These are phyloP conservation scores for Raphanus sativus DNA, from an alignment of 345 rosid genomes.

Conservation along the genomic window DNA sequence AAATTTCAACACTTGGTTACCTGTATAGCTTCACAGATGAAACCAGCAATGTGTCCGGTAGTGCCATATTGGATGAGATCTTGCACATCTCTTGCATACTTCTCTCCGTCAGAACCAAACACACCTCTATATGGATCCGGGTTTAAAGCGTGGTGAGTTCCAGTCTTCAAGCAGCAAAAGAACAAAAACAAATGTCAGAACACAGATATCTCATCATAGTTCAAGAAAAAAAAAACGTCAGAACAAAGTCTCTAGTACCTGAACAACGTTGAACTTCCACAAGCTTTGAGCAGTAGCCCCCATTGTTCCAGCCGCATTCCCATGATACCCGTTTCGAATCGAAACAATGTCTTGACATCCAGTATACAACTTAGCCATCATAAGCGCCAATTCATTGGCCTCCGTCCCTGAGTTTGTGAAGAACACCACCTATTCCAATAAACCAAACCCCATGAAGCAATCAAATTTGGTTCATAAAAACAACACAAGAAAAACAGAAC, in stretches of 20 bases:
- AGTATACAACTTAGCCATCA: conserved; percentile 88
- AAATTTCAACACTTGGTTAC: conserved; percentile 33
- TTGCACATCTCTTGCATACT: conserved; percentile 81
- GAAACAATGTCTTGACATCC: conserved; percentile 84
- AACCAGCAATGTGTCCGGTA: conserved; percentile 81
- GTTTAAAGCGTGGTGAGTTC: conserved; percentile 89
- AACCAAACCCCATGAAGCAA: conserved; percentile 6
- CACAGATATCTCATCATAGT: neutral
- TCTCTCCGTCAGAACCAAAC: conserved; percentile 90
- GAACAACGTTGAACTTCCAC: conserved; percentile 88
- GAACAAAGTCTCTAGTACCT: conserved; percentile 45
- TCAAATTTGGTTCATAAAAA: neutral
- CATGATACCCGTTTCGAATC: conserved; percentile 86
- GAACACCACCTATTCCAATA: conserved; percentile 63
- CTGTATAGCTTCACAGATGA: conserved; percentile 92
- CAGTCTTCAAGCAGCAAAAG: conserved; percentile 52
- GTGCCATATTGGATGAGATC: conserved; percentile 88
- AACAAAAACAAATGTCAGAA: neutral
- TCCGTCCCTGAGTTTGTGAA: conserved; percentile 98
- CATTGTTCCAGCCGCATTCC: conserved; percentile 92
- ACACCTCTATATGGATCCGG: conserved; percentile 97
- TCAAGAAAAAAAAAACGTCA: neutral
- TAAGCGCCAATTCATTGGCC: conserved; percentile 92
- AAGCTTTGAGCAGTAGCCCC: conserved; percentile 77
- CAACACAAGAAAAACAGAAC: neutral